These are phyloP conservation scores for Crotalaria pallida DNA, from an alignment of 306 rosid species.

Conservation along the genomic window DNA sequence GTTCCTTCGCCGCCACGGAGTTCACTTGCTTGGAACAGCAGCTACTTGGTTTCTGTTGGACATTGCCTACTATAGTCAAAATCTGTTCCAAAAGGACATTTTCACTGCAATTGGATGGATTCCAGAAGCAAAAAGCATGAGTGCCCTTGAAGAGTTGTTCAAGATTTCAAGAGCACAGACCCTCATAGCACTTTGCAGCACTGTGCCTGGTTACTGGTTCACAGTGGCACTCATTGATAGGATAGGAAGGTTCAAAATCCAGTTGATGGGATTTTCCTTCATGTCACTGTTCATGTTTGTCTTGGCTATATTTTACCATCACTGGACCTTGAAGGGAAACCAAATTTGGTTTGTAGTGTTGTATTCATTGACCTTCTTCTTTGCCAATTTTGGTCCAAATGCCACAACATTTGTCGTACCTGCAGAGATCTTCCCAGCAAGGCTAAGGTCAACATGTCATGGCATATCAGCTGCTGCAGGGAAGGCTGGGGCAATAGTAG, in stretches of 20 bases:
- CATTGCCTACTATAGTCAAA: constrained; percentile 86
- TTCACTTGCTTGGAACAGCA: constrained; percentile 69
- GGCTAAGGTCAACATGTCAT: constrained; percentile 81
- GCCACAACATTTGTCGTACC: constrained; percentile 86
- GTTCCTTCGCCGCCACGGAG: constrained; percentile 64
- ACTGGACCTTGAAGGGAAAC: constrained; percentile 62
- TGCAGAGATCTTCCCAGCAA: constrained; percentile 82
- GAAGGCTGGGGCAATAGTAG: constrained; percentile 87
- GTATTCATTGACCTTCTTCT: constrained; percentile 88
- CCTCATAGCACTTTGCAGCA: constrained; percentile 81
- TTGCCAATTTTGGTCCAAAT: constrained; percentile 85
- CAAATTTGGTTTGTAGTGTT: constrained; percentile 69
- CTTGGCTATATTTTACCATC: constrained; percentile 76
- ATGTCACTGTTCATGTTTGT: constrained; percentile 93
- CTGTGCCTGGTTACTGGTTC: constrained; percentile 90
- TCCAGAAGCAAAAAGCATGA: constrained; percentile 62
- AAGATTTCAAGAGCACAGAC: constrained; percentile 78
- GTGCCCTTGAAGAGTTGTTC: constrained; percentile 71
- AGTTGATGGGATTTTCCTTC: constrained; percentile 76
- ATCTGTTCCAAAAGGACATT: constrained; percentile 85
- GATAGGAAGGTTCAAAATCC: constrained; percentile 66
- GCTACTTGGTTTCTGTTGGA: constrained; percentile 81
- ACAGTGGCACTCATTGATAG: constrained; percentile 69
- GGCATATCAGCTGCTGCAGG: constrained; percentile 90
- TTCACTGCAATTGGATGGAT: constrained; percentile 88